Evolutionary conservation across 257 asterid genomes (phyloP), one percentile per base, ranked within the genome.

Genomic region (Osmanthus fragrans): DNA sequence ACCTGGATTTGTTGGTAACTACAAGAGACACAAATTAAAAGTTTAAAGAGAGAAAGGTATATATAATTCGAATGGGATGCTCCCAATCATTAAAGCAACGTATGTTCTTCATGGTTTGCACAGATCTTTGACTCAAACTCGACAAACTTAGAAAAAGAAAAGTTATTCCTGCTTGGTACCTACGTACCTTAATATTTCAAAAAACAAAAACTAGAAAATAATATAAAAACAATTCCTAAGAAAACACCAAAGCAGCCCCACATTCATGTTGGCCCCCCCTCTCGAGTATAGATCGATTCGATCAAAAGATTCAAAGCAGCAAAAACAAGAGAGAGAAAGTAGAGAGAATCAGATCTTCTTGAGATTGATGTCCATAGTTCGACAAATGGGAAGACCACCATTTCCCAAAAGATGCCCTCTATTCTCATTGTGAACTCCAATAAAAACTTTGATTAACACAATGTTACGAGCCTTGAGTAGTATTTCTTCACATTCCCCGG

Each of bases 361-460:
- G 97, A 91, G 92, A 91, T 91, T 90, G 87, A 88, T 78, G 93
- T 72, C 42, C 37, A 8, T 8, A 5, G 90, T 83, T 85, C 83
- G 91, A 90, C 94, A 90, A 92, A 86, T 84, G 85, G 89, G 90
- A 86, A 84, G 91, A 89, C 87, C 87, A 86, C 88, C 96, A 81
- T 91, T 90, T 90, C 90, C 84, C 92, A 83, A 92, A 89, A 90
- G 87, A 89, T 90, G 92, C 97, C 87, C 90, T 78, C 72, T 49
- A 34, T 54, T 13, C 85, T 63, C 77, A 72, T 77, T 76, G 71
- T 73, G 68, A 25, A 60, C 68, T 23, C 33, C 74, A 74, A 60
- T 60, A 23, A 60, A 78, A 86, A 68, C 70, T 70, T 33, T 75
- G 80, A 73, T 76, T 73, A 36, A 58, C 85, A 42, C 51, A 76